Percentiles rank a stretch among this genome's conserved stretches.
phyloP scores from a whole-genome alignment of 164 flowering plant species.

The Chloranthus sessilifolius region DNA sequence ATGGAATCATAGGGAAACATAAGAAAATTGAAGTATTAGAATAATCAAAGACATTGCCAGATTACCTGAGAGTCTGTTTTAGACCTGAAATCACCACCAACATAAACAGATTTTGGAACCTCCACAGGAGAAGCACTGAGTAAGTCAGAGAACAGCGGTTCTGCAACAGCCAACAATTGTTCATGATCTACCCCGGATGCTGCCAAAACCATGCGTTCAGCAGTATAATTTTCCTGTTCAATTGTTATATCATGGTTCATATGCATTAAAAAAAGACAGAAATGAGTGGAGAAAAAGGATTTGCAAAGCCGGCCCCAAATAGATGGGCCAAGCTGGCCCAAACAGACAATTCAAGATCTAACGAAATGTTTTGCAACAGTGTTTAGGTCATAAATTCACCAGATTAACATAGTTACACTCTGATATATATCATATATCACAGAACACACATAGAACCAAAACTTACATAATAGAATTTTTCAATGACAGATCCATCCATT shows the following conservation, averaged over 20 bases:
- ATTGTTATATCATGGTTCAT: too few species aligned
- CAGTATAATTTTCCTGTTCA: constrained; percentile 66
- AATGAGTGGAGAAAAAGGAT: too few species aligned
- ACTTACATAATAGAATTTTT: constrained; percentile 62
- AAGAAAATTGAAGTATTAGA: neutral
- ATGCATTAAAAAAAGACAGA: too few species aligned
- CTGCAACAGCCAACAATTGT: constrained; percentile 52
- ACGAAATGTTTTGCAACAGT: too few species aligned
- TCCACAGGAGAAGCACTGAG: constrained; percentile 27
- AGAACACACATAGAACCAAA: too few species aligned
- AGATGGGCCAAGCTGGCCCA: too few species aligned
- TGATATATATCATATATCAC: too few species aligned
- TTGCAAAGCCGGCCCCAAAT: too few species aligned
- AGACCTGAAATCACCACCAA: constrained; percentile 70
- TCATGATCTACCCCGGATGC: constrained; percentile 81
- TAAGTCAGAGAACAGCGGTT: constrained; percentile 66
- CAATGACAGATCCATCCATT: constrained; percentile 40
- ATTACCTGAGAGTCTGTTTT: constrained; percentile 57
- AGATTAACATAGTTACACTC: too few species aligned
- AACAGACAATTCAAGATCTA: too few species aligned
- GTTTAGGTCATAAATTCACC: too few species aligned
- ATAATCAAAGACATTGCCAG: neutral
- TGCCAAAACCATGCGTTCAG: constrained; percentile 78
- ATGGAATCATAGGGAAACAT: neutral
- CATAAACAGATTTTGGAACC: constrained; percentile 57